phyloP scores from a whole-genome alignment of 2,329 filamentous ascomycete genomes.

The Hymenoscyphus occultus region DNA sequence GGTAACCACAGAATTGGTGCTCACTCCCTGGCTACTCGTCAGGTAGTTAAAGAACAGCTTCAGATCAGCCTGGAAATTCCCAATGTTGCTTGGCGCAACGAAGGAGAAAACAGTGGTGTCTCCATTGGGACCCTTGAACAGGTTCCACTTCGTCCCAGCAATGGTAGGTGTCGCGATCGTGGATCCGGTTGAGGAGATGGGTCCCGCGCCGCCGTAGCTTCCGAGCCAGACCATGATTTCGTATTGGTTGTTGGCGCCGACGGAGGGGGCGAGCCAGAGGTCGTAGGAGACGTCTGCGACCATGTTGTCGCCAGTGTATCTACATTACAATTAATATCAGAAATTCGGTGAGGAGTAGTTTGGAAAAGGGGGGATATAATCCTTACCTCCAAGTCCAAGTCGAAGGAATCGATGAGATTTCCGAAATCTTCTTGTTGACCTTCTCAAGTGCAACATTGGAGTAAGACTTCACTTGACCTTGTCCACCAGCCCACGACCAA shows the following conservation, averaged over 20 bases:
- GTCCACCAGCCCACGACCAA: conserved; percentile 41
- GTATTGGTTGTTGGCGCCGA: conserved; percentile 44
- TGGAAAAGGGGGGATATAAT: neutral
- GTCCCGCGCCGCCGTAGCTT: conserved; percentile 53
- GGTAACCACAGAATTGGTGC: conserved; percentile 49
- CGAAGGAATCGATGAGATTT: conserved; percentile 39
- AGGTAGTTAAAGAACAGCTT: conserved; percentile 57
- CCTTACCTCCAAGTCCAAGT: conserved; percentile 42
- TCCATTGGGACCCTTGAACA: conserved; percentile 57
- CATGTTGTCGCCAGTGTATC: conserved; percentile 48
- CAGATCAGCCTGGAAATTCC: conserved; percentile 54
- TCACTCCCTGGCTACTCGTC: conserved; percentile 45
- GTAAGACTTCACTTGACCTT: conserved; percentile 42
- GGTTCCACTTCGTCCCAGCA: conserved; percentile 50
- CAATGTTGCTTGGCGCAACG: conserved; percentile 45
- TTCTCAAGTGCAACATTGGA: conserved; percentile 41
- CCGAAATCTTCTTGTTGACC: conserved; percentile 39
- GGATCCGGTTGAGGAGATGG: conserved; percentile 52
- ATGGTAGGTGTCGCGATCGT: conserved; percentile 53
- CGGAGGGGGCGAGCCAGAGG: conserved; percentile 52
- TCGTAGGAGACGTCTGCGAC: conserved; percentile 60
- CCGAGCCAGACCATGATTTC: conserved; percentile 66
- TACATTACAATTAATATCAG: conserved; percentile 12
- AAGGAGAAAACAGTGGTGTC: conserved; percentile 60
- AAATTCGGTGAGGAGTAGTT: neutral